These are phyloP conservation scores for Neurospora crassa DNA, from an alignment of 2,329 filamentous ascomycete genomes.

Conservation along the genomic window DNA sequence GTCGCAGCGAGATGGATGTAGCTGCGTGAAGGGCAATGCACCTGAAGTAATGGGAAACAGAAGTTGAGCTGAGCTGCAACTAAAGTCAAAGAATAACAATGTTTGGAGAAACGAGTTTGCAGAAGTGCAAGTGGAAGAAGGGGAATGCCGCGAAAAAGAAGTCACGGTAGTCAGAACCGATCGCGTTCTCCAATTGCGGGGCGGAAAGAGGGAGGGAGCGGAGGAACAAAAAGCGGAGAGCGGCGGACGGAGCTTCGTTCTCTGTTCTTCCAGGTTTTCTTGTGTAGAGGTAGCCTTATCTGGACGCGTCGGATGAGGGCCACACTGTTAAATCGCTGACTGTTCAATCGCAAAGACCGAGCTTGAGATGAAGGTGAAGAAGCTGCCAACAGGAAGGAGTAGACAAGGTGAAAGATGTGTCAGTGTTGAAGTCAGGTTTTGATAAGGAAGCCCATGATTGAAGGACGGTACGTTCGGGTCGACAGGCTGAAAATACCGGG, in stretches of 20 bases:
- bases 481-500: not conserved
- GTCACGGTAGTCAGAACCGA: not conserved
- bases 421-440: not conserved
- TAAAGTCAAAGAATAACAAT: not conserved
- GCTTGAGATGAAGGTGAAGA: not conserved
- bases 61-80: not conserved
- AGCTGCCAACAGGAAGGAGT: not conserved
- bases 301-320: not conserved
- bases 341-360: not conserved
- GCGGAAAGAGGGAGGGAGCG: not conserved
- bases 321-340: not conserved
- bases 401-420: not conserved
- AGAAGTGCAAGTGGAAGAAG: not conserved
- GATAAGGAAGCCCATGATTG: not conserved
- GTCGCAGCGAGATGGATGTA: not conserved
- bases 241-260: not conserved
- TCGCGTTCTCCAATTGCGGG: not conserved
- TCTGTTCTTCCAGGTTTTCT: not conserved
- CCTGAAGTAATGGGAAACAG: not conserved
- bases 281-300: not conserved
- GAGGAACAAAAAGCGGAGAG: not conserved
- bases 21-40: not conserved
- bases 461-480: not conserved
- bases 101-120: not conserved
- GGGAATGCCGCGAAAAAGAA: not conserved